A percentile compares a stretch with the other conserved stretches of the same genome.
phyloP scores from a whole-genome alignment of 192 early-diverging fungal species.

The Spizellomyces punctatus region DNA sequence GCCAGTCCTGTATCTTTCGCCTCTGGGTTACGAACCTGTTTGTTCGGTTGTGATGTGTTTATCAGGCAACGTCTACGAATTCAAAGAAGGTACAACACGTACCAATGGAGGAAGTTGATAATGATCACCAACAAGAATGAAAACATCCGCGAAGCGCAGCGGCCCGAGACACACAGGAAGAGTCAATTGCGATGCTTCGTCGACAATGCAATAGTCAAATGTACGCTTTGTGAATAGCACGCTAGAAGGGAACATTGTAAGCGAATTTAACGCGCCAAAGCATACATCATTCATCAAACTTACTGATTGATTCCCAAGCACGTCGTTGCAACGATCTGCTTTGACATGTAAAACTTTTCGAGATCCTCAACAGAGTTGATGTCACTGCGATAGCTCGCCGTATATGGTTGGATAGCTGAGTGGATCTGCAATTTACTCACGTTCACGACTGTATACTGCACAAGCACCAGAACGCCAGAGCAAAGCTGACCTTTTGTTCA shows the following conservation, averaged over 20 bases:
- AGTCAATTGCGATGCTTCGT: slow-evolving; percentile 95
- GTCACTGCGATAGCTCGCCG: slow-evolving; percentile 29
- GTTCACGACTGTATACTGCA: slow-evolving; percentile 23
- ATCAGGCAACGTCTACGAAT: slow-evolving; percentile 23
- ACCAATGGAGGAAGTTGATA: slow-evolving; percentile 94
- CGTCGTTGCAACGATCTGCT: slow-evolving; percentile 82
- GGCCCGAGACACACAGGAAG: slow-evolving; percentile 90
- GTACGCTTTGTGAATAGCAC: slow-evolving; percentile 68
- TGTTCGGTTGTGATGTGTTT: slow-evolving; percentile 39
- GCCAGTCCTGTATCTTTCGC: slow-evolving; percentile 57
- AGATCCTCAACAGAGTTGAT: slow-evolving; percentile 65
- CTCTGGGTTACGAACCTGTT: slow-evolving; percentile 44
- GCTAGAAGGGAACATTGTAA: slow-evolving; percentile 2
- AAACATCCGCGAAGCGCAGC: slow-evolving; percentile 73
- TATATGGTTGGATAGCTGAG: slow-evolving; percentile 43
- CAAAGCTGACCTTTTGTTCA: slow-evolving; percentile 15
- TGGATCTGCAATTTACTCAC: slow-evolving; percentile 24
- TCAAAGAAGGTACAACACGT: neutral
- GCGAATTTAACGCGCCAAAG: too few species aligned
- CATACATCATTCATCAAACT: too few species aligned
- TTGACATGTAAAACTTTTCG: slow-evolving; percentile 58
- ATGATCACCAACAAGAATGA: slow-evolving; percentile 94
- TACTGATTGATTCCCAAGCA: slow-evolving; percentile 80
- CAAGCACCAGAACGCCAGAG: neutral
- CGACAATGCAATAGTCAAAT: slow-evolving; percentile 97